Percentiles rank a stretch among this genome's conserved stretches.
Conservation (phyloP, 352 stramenopile genomes). For the Phytophthora fragariae region DNA sequence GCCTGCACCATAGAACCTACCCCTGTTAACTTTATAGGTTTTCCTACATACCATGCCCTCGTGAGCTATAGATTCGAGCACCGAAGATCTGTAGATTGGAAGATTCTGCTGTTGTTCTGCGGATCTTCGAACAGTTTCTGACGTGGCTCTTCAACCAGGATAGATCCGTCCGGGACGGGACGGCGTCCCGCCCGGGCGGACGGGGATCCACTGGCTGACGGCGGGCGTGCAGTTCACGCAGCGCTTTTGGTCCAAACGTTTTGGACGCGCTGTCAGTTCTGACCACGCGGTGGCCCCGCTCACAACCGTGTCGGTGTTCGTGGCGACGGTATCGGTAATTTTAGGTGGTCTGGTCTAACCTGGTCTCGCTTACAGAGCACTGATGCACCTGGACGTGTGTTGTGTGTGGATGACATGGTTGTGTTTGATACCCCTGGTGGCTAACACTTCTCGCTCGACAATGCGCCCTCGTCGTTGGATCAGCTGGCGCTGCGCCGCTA, state of each 20-base stretch:
- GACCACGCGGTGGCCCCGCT: neutral
- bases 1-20: slow-evolving; percentile 17
- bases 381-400: too few relatives aligned
- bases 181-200: neutral
- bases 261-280: neutral
- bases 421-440: too few relatives aligned
- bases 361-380: too few relatives aligned
- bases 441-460: too few relatives aligned
- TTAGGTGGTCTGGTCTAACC: too few relatives aligned
- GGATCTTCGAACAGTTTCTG: neutral
- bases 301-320: neutral
- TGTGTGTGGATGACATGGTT: too few relatives aligned
- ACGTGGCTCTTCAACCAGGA: too few relatives aligned
- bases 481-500: too few relatives aligned
- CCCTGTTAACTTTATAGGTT: neutral
- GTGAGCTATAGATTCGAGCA: neutral
- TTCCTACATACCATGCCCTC: neutral
- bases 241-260: neutral
- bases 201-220: neutral
- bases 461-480: too few relatives aligned
- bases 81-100: neutral
- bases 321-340: too few relatives aligned
- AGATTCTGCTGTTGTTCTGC: neutral
- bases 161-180: too few relatives aligned
- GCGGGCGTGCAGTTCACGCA: neutral